These are phyloP conservation scores for Cyclanthera cordifolia DNA, from an alignment of 306 rosid genomes.

Conservation along the genomic window DNA sequence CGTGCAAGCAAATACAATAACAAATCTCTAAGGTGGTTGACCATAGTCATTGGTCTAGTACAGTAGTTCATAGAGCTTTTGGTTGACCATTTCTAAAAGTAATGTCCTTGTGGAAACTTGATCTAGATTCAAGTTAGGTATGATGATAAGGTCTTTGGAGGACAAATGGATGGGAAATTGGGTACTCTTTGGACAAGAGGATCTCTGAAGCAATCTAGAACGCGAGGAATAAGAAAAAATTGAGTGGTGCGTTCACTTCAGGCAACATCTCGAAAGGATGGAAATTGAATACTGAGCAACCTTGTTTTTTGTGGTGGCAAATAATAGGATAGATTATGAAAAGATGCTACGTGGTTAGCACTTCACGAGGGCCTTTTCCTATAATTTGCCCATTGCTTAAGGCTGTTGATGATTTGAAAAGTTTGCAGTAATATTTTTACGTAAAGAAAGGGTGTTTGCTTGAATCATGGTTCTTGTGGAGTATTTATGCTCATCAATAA, in stretches of 20 bases:
- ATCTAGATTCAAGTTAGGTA: neutral
- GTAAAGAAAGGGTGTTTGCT: neutral
- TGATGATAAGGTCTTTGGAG: neutral
- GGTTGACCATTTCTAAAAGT: neutral
- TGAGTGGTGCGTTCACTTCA: neutral
- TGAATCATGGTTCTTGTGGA: neutral
- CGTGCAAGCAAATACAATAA: neutral
- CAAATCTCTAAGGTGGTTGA: neutral
- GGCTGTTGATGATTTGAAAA: neutral
- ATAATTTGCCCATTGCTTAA: neutral
- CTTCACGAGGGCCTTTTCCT: neutral
- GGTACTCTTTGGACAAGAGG: neutral
- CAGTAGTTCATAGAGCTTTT: neutral
- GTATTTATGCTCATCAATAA: neutral
- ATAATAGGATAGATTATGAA: neutral
- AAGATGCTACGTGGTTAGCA: neutral
- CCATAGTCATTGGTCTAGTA: too few species aligned
- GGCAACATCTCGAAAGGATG: neutral
- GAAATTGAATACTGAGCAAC: neutral
- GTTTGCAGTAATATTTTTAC: neutral
- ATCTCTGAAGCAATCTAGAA: slow-evolving; percentile 1
- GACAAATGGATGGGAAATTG: neutral
- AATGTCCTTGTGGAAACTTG: neutral
- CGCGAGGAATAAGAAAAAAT: neutral
- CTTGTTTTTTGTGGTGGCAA: neutral